A percentile compares a stretch with the other conserved stretches of the same genome.
phyloP scores from a whole-genome alignment of 306 rosid species.

The Ormosia emarginata region DNA sequence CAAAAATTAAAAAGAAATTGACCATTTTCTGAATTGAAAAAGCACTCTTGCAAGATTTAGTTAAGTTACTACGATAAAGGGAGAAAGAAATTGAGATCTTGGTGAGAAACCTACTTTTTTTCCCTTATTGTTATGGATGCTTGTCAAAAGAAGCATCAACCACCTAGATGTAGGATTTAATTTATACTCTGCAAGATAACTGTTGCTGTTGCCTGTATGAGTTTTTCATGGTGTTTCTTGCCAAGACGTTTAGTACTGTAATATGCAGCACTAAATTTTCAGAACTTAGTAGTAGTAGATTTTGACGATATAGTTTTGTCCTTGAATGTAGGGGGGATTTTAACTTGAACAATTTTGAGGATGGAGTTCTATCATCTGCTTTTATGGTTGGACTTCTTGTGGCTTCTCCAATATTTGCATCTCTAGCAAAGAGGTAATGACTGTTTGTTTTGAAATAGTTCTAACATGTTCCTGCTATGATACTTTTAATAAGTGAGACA shows the following conservation, averaged over 20 bases:
- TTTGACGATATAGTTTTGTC: background rate
- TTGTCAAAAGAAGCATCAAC: background rate
- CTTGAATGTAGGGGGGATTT: slow-evolving; percentile 53
- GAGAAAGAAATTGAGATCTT: background rate
- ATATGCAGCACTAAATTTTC: background rate
- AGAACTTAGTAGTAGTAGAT: background rate
- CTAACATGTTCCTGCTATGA: background rate
- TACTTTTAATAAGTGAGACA: background rate
- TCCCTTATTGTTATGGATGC: background rate
- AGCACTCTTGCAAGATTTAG: background rate
- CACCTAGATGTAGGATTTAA: background rate
- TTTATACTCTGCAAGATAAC: background rate
- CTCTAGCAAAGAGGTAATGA: slow-evolving; percentile 59
- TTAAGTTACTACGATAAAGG: background rate
- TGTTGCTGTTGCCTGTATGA: background rate
- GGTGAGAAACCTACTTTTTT: background rate
- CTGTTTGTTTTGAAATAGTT: background rate
- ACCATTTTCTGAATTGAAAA: background rate
- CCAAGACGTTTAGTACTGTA: background rate
- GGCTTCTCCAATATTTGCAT: slow-evolving; percentile 71
- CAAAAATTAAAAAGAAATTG: background rate
- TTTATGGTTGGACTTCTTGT: slow-evolving; percentile 82
- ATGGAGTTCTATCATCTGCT: slow-evolving; percentile 70
- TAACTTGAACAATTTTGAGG: slow-evolving; percentile 62
- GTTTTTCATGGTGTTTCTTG: background rate